Conservation (phyloP, 306 rosid genomes). For the Cicer yamashitae region DNA sequence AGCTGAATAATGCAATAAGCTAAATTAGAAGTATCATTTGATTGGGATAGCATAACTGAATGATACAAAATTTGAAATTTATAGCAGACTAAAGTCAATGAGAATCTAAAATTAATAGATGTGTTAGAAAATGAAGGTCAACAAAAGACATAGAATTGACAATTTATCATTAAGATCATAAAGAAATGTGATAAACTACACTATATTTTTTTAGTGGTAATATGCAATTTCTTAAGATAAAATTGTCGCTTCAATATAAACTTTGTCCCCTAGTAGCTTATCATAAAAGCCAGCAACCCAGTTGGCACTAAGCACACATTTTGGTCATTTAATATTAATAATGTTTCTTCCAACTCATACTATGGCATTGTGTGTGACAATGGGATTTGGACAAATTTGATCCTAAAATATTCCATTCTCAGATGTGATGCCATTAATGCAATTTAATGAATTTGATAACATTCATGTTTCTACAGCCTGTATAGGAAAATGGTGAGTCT, state of each 20-base stretch:
- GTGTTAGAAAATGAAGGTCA: conserved; percentile 57
- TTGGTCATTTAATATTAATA: conserved; percentile 35
- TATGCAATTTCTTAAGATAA: conserved; percentile 51
- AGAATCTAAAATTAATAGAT: conserved; percentile 46
- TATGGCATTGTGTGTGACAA: neutral
- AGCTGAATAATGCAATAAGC: conserved; percentile 13
- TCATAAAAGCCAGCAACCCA: conserved; percentile 44
- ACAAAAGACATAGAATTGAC: conserved; percentile 40
- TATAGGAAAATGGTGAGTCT: conserved; percentile 30
- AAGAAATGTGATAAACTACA: conserved; percentile 61
- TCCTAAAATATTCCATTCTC: conserved; percentile 38
- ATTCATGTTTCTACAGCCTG: conserved; percentile 35
- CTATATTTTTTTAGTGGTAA: conserved; percentile 4
- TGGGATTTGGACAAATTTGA: conserved; percentile 40
- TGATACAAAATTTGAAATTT: neutral
- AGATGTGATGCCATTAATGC: conserved; percentile 38
- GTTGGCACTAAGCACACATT: conserved; percentile 47
- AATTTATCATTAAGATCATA: conserved; percentile 32
- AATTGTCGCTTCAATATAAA: conserved; percentile 50
- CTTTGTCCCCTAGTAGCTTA: conserved; percentile 49
- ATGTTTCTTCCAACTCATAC: conserved; percentile 38
- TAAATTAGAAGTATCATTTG: conserved; percentile 26
- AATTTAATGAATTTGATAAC: conserved; percentile 36
- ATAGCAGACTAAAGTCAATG: conserved; percentile 52
- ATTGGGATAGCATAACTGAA: no score